Base-by-base conservation (phyloP, 495 filamentous ascomycete species). In the Massariosphaeria phaeospora region DNA sequence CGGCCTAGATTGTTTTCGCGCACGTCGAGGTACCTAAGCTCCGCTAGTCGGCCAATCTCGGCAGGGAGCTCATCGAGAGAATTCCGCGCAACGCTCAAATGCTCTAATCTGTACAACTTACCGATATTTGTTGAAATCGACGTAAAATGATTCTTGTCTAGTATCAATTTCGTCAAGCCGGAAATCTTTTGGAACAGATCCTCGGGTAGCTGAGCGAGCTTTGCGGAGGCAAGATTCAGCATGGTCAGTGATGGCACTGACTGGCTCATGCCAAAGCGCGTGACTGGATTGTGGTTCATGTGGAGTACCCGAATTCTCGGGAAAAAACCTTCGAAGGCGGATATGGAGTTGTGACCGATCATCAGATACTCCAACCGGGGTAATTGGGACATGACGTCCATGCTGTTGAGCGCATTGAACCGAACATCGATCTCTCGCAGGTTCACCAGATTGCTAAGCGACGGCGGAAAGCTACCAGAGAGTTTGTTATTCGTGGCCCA, bases 401-500 rank as follows among this genome's bases (percentile, higher is more conserved):
- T 95, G 66, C 81, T 86, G 38, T 80, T 78, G 42, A 99, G 83
- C 2, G 76, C 76, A 65, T 99, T 99, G 73, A 91, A 97, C 33
- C 94, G 86, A 50, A 94, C 82, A 69, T 99, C 94, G 27, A 97
- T 77, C 67, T 97, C 91, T 59, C 86, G 90, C 48, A 99, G 73
- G 59, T 84, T 95, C 31, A 73, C 71, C 11, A 97, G 73, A 10
- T 82, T 73, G 40, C 73, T 75, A 68, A 96, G 84, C 0, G 80
- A 79, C 2, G 78, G 73, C 25, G 88, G 82, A 36, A 97, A 80
- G 10, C 80, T 69, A 2, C 89, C 89, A 17, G 79, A 73, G 3
- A 97, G 73, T 44, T 83, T 82, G 67, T 99, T 99, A 71, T 97
- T 99, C 0, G 93, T 96, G 64, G 94, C 89, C 75, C 89, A 91